Percentiles rank a stretch among this genome's conserved stretches.
phyloP scores from a whole-genome alignment of 2,329 filamentous ascomycete genomes.

The Penicillium brasilianum region DNA sequence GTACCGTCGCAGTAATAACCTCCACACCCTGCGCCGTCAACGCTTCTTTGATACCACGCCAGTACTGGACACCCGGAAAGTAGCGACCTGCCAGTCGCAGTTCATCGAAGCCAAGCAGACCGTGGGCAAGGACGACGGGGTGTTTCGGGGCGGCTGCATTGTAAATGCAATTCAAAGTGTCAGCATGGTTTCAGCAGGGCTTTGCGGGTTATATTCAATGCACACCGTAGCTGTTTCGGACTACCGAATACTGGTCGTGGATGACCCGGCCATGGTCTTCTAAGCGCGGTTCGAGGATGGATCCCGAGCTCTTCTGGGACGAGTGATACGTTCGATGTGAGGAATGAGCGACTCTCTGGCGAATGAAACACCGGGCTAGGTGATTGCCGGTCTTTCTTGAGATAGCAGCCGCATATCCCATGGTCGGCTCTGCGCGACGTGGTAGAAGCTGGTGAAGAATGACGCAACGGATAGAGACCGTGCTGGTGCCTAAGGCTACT shows the following conservation, averaged over 20 bases:
- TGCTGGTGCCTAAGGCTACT: slow-evolving; percentile 19
- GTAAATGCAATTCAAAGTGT: background rate
- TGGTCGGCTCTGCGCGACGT: slow-evolving; percentile 21
- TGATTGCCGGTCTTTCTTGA: slow-evolving; percentile 5
- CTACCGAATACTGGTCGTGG: slow-evolving; percentile 65
- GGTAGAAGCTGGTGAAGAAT: slow-evolving; percentile 22
- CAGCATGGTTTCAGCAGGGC: background rate
- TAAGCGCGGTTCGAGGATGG: slow-evolving; percentile 54
- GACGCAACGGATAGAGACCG: slow-evolving; percentile 22
- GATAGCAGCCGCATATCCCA: slow-evolving; percentile 27
- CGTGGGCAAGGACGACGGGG: slow-evolving; percentile 67
- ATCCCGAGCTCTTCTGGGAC: slow-evolving; percentile 19
- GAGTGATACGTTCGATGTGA: slow-evolving; percentile 26
- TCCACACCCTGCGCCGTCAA: slow-evolving; percentile 61
- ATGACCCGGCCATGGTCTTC: slow-evolving; percentile 59
- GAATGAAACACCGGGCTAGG: background rate
- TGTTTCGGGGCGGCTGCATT: slow-evolving; percentile 54
- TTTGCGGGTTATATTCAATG: background rate
- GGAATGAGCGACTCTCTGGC: background rate
- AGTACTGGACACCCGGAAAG: slow-evolving; percentile 66
- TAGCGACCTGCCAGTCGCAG: slow-evolving; percentile 59
- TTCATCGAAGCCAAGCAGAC: slow-evolving; percentile 70
- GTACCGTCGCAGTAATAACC: slow-evolving; percentile 66
- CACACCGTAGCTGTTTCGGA: slow-evolving; percentile 63
- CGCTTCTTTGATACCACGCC: slow-evolving; percentile 67